Base-by-base conservation (phyloP, 192 early-diverging fungal genomes). In the Backusella psychrophila region DNA sequence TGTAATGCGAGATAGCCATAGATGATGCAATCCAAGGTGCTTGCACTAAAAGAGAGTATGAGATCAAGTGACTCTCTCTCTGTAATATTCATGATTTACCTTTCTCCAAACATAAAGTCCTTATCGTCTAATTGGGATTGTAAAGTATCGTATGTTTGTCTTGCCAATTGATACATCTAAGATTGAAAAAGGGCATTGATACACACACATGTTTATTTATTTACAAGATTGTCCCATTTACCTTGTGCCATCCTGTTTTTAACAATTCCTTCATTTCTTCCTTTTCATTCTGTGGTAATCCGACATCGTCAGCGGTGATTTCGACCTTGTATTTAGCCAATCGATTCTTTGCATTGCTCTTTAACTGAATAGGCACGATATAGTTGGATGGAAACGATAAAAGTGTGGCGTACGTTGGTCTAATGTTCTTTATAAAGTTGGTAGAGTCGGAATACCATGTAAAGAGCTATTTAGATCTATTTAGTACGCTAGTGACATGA, bases 1-100 rank as follows among this genome's bases (percentile, higher is more conserved):
- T 95, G 90, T 53, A 94, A 80, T n/a, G 94, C 86, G 29, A 98
- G 84, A 78, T 96, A 91, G 17, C 92, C 94, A 81, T 92, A 98
- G 12, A 87, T 92, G 39, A 96, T 84, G 11, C 91, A 90, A 80
- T 98, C 97, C 8, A 97, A 82, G 15, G 91, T 88, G 12, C 90
- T 89, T 3, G 94, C 90, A 12, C 88, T 91, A 69, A 34, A 2
- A 1, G 26, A 39, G 31, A 39, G 38, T 11, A 34, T 72, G 23
- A 26, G 26, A 41, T 46, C 4, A 4, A 19, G 14, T 8, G 46
- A 14, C 17, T 17, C 23, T 12, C 33, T 31, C 15, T 23, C 15
- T n/a, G n/a, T 41, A 34, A 3, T 35, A 7, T 36, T 33, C 15
- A 35, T 34, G 74, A 76, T 82, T 33, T 82, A 91, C 90, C 75